Conservation (phyloP, 306 rosid species). For the Glycine tomentella region DNA sequence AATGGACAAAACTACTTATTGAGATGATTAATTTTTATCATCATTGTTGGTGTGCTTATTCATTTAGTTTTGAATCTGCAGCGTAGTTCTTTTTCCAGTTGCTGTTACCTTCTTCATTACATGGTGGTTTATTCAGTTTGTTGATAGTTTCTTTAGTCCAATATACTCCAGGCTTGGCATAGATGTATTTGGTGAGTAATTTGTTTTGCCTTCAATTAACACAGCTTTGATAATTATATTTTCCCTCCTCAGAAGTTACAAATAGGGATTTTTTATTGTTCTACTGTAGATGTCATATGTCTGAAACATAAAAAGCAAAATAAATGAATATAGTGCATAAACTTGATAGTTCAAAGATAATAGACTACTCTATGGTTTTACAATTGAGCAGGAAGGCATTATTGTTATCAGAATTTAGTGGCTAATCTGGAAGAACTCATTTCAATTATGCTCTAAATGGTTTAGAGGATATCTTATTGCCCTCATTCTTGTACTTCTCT, state of each 20-base stretch:
- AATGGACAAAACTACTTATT: constrained; percentile 42
- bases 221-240: constrained; percentile 4
- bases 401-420: constrained; percentile 11
- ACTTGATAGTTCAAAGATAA: constrained; percentile 16
- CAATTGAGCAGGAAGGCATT: constrained; percentile 17
- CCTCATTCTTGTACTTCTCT: constrained; percentile 25
- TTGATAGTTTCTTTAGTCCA: constrained; percentile 95
- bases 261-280: constrained; percentile 12
- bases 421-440: constrained; percentile 21
- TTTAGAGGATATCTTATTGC: constrained; percentile 8
- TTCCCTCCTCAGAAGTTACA: not conserved
- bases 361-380: constrained; percentile 26
- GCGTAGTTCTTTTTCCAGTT: constrained; percentile 93
- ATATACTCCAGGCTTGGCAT: constrained; percentile 79
- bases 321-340: not conserved
- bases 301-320: constrained; percentile 24
- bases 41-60: constrained; percentile 33
- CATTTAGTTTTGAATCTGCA: constrained; percentile 59
- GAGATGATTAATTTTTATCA: constrained; percentile 11
- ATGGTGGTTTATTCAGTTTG: constrained; percentile 96
- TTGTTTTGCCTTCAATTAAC: constrained; percentile 30
- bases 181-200: constrained; percentile 82
- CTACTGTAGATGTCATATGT: not conserved
- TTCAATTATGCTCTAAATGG: constrained; percentile 13
- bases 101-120: constrained; percentile 89